Evolutionary conservation across 495 filamentous ascomycete genomes (phyloP).

Genomic region (Penicillium dipodomyicola): DNA sequence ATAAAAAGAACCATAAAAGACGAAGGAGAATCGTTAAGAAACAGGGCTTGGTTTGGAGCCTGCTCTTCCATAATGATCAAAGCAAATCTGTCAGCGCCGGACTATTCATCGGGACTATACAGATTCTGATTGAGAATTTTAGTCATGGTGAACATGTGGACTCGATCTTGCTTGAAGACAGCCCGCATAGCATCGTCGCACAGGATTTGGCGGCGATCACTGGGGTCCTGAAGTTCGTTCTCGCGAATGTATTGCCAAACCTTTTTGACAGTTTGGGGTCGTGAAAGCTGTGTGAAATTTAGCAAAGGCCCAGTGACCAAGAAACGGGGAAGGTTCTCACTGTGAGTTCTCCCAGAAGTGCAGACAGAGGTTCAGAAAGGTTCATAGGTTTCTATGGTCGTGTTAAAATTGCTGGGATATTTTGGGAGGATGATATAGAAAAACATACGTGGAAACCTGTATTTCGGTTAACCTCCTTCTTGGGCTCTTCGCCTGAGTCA

Average conservation of each 20-base stretch:
- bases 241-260: slow-evolving; percentile 93
- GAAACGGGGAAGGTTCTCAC: slow-evolving; percentile 35
- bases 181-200: slow-evolving; percentile 88
- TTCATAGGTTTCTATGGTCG: slow-evolving; percentile 58
- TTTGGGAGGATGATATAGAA: neutral
- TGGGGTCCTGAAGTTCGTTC: slow-evolving; percentile 83
- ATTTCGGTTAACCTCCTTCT: slow-evolving; percentile 61
- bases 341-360: slow-evolving; percentile 59
- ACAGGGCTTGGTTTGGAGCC: slow-evolving; percentile 13
- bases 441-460: slow-evolving; percentile 66
- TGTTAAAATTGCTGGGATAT: slow-evolving; percentile 10
- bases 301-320: slow-evolving; percentile 1
- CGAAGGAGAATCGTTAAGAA: slow-evolving; percentile 29
- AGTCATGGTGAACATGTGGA: slow-evolving; percentile 99
- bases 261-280: slow-evolving; percentile 91
- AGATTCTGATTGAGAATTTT: slow-evolving; percentile 69
- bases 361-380: slow-evolving; percentile 64
- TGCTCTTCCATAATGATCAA: slow-evolving; percentile 8
- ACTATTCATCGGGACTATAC: slow-evolving; percentile 61
- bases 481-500: slow-evolving; percentile 59
- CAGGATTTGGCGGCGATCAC: slow-evolving; percentile 82
- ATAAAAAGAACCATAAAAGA: slow-evolving; percentile 13
- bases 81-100: slow-evolving; percentile 10
- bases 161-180: slow-evolving; percentile 84
- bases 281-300: slow-evolving; percentile 61